Evolutionary conservation across 192 early-diverging fungal species (phyloP), one percentile per base, ranked within the genome.

Genomic region (Podila epicladia): DNA sequence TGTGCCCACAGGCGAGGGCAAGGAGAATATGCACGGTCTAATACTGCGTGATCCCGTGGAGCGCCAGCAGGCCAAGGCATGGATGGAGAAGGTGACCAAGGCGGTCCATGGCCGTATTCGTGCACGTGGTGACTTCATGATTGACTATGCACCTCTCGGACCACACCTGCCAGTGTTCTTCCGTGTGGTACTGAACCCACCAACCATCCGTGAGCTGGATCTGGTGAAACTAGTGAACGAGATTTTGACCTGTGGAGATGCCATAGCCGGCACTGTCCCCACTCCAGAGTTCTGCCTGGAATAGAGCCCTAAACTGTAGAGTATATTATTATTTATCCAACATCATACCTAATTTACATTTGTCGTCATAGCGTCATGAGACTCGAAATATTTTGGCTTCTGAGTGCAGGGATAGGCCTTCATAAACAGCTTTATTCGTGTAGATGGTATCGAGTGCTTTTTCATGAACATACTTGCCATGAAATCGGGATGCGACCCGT

Each of bases 161-260:
- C 6, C 31, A 8, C 69, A 87, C 37, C 70, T 89, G 0, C 86
- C 90, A 4, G 60, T 82, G 12, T 96, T 96, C 69, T 92, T 94
- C 75, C 87, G 95, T 41, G 78, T 95, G 9, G 89, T 92, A 6
- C 67, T 94, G 28, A 94, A 95, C 84, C 86, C 86, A 24, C 93
- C 93, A 11, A 84, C 87, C n/a, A 75, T 86, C 22, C 74, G 82
- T 13, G 86, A 90, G 22, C 64, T 77, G 49, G 80, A 90, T 71
- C 74, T 93, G 37, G 67, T 66, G 5, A 66, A 53, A 24, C 49
- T 94, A 0, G 72, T 93, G 24, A 75, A 86, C 9, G 77, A 78
- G n/a, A 91, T 94, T 67, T 90, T 93, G 71, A 50, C 67, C 8
- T 75, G 83, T 7, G 86, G 88, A 20, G 38, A 78, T 31, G 58